phyloP scores from a whole-genome alignment of 257 asterid species.

The Solanum chiquidenum region DNA sequence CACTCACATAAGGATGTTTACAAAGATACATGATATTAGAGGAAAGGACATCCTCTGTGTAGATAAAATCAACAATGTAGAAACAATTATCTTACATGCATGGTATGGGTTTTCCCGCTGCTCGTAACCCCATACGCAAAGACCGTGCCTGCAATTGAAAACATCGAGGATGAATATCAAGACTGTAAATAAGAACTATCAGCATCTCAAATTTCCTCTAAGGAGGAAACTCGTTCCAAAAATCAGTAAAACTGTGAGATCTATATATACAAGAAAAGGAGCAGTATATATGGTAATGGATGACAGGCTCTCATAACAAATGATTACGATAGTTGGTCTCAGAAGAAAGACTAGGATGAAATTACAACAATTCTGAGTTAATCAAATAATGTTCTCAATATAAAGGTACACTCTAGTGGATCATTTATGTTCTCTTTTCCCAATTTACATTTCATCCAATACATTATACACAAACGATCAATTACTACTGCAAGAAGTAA shows the following conservation, averaged over 20 bases:
- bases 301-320: not conserved
- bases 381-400: not conserved
- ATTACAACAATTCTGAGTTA: not conserved
- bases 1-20: not conserved
- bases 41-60: not conserved
- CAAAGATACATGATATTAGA: not conserved
- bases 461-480: not conserved
- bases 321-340: not conserved
- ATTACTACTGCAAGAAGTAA: not conserved
- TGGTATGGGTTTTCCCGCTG: slow-evolving; percentile 99
- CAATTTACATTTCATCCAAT: not conserved
- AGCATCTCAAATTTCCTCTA: not conserved
- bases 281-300: not conserved
- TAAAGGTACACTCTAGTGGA: not conserved
- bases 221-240: not conserved
- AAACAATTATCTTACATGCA: slow-evolving; percentile 69
- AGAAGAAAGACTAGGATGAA: not conserved
- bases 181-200: not conserved
- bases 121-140: slow-evolving; percentile 98
- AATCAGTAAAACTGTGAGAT: not conserved
- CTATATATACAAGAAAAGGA: not conserved
- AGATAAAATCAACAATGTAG: not conserved
- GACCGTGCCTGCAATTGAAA: slow-evolving; percentile 61
- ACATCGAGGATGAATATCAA: slow-evolving; percentile 1
- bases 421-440: not conserved